Conservation (phyloP, 352 stramenopile species). For the Pilasporangium apinafurcum region DNA sequence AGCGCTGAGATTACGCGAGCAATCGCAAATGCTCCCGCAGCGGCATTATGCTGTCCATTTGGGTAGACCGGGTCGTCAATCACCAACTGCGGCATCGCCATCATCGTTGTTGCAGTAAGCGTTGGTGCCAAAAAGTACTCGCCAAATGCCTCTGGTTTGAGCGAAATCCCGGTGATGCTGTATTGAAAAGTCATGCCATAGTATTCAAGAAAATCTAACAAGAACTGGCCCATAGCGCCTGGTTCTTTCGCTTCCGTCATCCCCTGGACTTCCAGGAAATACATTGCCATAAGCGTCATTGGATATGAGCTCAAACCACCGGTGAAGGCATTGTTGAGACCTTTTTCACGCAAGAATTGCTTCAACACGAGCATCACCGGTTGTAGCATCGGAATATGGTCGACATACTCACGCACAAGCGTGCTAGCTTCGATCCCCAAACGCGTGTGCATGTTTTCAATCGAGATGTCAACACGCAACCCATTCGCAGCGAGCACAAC, state of each 20-base stretch:
- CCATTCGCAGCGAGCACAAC: constrained; percentile 50
- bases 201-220: constrained; percentile 87
- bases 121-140: constrained; percentile 62
- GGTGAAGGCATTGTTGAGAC: constrained; percentile 87
- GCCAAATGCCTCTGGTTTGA: constrained; percentile 71
- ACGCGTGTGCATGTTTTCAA: constrained; percentile 80
- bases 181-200: constrained; percentile 85
- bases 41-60: constrained; percentile 74
- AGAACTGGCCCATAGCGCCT: constrained; percentile 45
- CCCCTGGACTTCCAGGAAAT: constrained; percentile 63
- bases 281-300: constrained; percentile 78
- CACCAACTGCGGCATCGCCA: constrained; percentile 70
- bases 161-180: constrained; percentile 69
- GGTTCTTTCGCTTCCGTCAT: constrained; percentile 12
- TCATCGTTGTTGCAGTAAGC: constrained; percentile 27
- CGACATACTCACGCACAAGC: constrained; percentile 75
- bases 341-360: constrained; percentile 82
- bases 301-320: constrained; percentile 87
- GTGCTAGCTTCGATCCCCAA: constrained; percentile 77
- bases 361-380: constrained; percentile 83
- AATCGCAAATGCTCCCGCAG: constrained; percentile 68
- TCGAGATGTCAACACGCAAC: constrained; percentile 84
- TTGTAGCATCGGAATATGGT: constrained; percentile 55
- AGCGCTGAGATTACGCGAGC: constrained; percentile 72
- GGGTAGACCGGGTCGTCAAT: constrained; percentile 78